Percentiles rank a stretch among this genome's conserved stretches.
Evolutionary conservation across 2,329 filamentous ascomycete species (phyloP).

Genomic region (Fusarium nisikadoi): DNA sequence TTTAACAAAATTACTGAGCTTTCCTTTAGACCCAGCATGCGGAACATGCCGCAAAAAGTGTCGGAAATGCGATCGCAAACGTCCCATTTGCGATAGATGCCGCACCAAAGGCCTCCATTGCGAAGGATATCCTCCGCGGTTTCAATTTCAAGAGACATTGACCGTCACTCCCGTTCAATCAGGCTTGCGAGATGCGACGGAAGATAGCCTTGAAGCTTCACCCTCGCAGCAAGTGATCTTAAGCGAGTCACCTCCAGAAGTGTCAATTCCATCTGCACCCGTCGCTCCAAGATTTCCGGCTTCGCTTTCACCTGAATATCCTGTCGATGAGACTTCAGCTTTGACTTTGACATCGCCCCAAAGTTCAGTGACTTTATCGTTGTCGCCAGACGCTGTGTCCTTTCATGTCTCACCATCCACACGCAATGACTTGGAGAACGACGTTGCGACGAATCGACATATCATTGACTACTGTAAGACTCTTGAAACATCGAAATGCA

Average conservation of each 20-base stretch:
- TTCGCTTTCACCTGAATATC: background rate
- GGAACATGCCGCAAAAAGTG: slow-evolving; percentile 48
- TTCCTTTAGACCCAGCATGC: slow-evolving; percentile 43
- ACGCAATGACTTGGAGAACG: background rate
- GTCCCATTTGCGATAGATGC: slow-evolving; percentile 45
- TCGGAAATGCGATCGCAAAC: slow-evolving; percentile 47
- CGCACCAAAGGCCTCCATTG: slow-evolving; percentile 45
- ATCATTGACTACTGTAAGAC: slow-evolving; percentile 26
- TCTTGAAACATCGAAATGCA: fast-evolving
- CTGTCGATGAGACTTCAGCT: background rate
- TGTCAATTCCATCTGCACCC: too few relatives aligned
- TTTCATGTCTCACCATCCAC: background rate
- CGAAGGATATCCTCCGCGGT: slow-evolving; percentile 46
- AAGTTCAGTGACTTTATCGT: background rate
- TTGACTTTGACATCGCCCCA: background rate
- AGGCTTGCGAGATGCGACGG: fast-evolving
- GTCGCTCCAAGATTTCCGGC: too few relatives aligned
- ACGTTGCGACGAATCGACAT: slow-evolving; percentile 4
- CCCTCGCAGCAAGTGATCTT: background rate
- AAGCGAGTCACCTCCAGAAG: background rate
- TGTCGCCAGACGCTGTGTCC: background rate
- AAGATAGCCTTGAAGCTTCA: background rate
- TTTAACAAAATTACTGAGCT: background rate
- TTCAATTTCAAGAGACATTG: slow-evolving; percentile 43
- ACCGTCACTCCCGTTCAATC: background rate